Percentiles rank a stretch among this genome's conserved stretches.
phyloP scores from a whole-genome alignment of 257 asterid species.

The Solanum tarijense region DNA sequence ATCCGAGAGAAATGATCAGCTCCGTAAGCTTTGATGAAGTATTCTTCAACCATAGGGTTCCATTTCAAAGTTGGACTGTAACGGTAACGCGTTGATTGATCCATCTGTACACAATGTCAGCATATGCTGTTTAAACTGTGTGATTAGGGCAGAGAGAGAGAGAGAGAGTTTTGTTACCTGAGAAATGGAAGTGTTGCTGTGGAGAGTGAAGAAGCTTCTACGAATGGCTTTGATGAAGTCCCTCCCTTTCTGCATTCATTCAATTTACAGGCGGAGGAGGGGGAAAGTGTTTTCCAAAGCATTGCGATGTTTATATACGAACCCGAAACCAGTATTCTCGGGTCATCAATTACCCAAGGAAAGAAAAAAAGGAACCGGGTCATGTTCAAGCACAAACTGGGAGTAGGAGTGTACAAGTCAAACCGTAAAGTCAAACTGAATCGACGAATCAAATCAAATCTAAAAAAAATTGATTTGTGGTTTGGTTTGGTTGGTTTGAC shows the following conservation, averaged over 20 bases:
- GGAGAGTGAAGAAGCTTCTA: not conserved
- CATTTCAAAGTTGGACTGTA: slow-evolving; percentile 65
- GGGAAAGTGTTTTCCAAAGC: not conserved
- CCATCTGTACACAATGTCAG: slow-evolving; percentile 38
- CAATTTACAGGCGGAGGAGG: not conserved
- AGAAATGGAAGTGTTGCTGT: not conserved
- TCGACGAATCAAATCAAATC: too few relatives aligned
- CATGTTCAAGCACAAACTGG: not conserved
- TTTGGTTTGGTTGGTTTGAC: too few relatives aligned
- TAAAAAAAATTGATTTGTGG: too few relatives aligned
- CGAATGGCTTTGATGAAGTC: slow-evolving; percentile 2
- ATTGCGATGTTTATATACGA: not conserved
- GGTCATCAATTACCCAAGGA: not conserved
- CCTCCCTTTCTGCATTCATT: slow-evolving; percentile 8
- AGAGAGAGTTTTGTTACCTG: not conserved
- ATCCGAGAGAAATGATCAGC: slow-evolving; percentile 69
- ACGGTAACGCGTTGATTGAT: slow-evolving; percentile 60
- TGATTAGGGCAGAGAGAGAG: not conserved
- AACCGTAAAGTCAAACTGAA: too few relatives aligned
- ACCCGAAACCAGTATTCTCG: not conserved
- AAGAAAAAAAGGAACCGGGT: not conserved
- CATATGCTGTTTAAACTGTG: not conserved
- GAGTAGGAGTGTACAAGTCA: too few relatives aligned
- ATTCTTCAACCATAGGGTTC: slow-evolving; percentile 81
- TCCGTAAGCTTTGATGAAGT: slow-evolving; percentile 74